A percentile compares a stretch with the other conserved stretches of the same genome.
phyloP scores from a whole-genome alignment of 2,329 filamentous ascomycete genomes.

The Cladophialophora yegresii region DNA sequence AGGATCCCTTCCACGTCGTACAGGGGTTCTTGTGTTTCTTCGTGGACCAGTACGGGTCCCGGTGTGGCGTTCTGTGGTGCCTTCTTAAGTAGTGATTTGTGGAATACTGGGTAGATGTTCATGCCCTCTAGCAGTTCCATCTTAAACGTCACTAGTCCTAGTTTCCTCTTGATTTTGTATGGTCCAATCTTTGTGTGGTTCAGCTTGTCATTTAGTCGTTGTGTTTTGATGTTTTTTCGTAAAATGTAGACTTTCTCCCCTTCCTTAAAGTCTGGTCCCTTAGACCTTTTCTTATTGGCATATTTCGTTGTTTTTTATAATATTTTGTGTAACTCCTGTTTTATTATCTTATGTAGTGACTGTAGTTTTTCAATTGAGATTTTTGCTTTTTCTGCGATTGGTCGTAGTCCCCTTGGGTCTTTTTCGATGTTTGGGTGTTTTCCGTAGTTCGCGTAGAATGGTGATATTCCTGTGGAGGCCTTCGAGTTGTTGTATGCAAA shows the following conservation, averaged over 20 bases:
- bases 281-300: background rate
- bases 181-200: background rate
- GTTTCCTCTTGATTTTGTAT: background rate
- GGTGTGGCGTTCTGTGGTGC: background rate
- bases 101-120: background rate
- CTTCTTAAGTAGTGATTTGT: background rate
- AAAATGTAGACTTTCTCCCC: background rate
- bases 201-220: background rate
- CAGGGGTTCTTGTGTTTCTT: background rate
- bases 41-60: background rate
- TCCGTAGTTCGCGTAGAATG: constrained; percentile 24
- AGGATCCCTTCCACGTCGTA: background rate
- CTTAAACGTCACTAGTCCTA: background rate
- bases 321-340: background rate
- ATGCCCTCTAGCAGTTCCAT: background rate
- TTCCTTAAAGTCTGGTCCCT: constrained; percentile 1
- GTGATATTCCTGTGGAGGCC: background rate
- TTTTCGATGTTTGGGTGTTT: background rate
- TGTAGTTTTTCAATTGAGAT: background rate
- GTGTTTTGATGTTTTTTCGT: background rate
- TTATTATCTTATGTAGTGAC: background rate
- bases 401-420: background rate
- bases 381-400: background rate
- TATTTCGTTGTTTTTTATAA: background rate
- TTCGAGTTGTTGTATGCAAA: background rate